Base-by-base conservation (phyloP, 2,329 filamentous ascomycete species). In the Botrytis pseudocinerea region DNA sequence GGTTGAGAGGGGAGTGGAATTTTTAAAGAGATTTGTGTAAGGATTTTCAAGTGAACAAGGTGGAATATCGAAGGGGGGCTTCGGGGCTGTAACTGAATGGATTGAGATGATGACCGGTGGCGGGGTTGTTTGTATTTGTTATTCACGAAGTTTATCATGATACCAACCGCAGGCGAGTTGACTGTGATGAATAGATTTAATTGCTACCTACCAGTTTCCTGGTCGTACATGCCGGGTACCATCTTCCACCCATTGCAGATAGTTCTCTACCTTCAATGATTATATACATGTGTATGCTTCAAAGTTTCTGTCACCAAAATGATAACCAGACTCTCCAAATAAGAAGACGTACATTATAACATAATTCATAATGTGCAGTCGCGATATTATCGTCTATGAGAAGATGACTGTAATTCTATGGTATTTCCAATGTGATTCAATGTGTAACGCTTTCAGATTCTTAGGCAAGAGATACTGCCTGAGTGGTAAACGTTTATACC, bases 1-100 rank as follows among this genome's bases (percentile, higher is more conserved):
- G 20, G 14, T 65, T 22, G 64, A 57, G 9, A 63, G 66, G 28
- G 20, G 70, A 73, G 18, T 65, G 59, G 63, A 62, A 2, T 71
- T 73, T 32, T 57, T 73, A 46, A 40, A n/a, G 22, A 28, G 28
- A 32, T 51, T 38, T n/a, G 8, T 65, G 22, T 46, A 48, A 32
- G 38, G 38, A 0, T 4, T 25, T 10, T 25, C 14, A 6, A 42
- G 14, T 7, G 22, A 14, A 38, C 4, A 12, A 16, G 12, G 7
- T 1, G 32, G 20, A 10, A 12, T 40, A 25, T 25, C n/a, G 51
- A 57, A 14, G 12, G 59, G 2, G 4, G n/a, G 32, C 2, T n/a
- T 5, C 2, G 20, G 20, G 4, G 10, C 59, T 25, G 32, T 10
- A 22, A 5, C 10, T 38, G 9, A 38, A 60, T 60, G 10, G 4